Conservation (phyloP, 2,329 filamentous ascomycete species). For the Cladosporium sphaerospermum region DNA sequence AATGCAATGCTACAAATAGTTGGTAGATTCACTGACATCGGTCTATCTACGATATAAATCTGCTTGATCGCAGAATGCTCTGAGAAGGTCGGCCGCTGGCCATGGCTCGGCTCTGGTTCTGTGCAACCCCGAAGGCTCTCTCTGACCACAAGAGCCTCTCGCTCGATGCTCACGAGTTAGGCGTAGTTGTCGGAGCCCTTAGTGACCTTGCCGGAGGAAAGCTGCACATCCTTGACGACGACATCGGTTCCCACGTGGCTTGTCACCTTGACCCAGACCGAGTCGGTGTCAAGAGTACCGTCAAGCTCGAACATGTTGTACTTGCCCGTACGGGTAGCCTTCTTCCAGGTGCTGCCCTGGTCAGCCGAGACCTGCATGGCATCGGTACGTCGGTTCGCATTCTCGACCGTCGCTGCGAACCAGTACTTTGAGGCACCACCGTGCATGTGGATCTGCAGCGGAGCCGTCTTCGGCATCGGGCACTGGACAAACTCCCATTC, state of each 20-base stretch:
- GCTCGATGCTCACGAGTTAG: neutral
- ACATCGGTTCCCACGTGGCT: slow-evolving; percentile 11
- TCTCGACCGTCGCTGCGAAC: slow-evolving; percentile 21
- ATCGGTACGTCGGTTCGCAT: slow-evolving; percentile 17
- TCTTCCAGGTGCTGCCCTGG: slow-evolving; percentile 19
- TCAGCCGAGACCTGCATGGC: slow-evolving; percentile 19
- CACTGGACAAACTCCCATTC: slow-evolving; percentile 28
- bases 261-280: slow-evolving; percentile 19
- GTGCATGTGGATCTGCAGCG: slow-evolving; percentile 19
- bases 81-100: too few relatives aligned
- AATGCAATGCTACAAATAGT: too few relatives aligned
- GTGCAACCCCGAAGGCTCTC: too few relatives aligned
- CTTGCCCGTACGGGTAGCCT: slow-evolving; percentile 14
- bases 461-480: slow-evolving; percentile 14
- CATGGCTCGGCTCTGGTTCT: too few relatives aligned
- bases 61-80: too few relatives aligned
- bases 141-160: too few relatives aligned
- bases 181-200: slow-evolving; percentile 5
- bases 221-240: slow-evolving; percentile 8
- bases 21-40: too few relatives aligned
- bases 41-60: too few relatives aligned
- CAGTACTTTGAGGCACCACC: slow-evolving; percentile 20
- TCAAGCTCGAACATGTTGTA: slow-evolving; percentile 22
- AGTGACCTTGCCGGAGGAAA: neutral
- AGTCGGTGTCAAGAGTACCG: slow-evolving; percentile 8